phyloP scores from a whole-genome alignment of 345 rosid genomes.

The Salix purpurea region DNA sequence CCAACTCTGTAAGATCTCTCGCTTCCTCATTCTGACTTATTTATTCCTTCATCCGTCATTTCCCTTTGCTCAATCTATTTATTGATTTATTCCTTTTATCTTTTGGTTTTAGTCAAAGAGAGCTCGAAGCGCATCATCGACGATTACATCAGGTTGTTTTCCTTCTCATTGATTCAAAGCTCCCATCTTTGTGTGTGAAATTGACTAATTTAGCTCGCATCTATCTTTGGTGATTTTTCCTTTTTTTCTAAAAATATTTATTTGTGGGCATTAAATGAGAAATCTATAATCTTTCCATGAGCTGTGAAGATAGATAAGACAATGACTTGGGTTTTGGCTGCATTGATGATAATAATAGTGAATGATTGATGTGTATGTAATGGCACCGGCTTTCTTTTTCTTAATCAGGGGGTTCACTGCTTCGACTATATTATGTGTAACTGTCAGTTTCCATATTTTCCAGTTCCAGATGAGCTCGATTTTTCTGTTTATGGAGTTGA shows the following conservation, averaged over 20 bases:
- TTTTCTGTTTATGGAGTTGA: too few species aligned
- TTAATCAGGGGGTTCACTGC: not conserved
- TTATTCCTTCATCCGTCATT: not conserved
- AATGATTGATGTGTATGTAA: not conserved
- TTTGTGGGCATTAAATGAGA: not conserved
- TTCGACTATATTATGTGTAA: not conserved
- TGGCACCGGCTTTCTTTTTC: not conserved
- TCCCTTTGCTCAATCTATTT: not conserved
- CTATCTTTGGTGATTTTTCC: not conserved
- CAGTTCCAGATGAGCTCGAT: not conserved
- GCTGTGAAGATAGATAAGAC: not conserved
- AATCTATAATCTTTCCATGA: not conserved
- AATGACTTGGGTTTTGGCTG: not conserved
- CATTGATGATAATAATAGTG: not conserved
- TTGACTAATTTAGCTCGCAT: not conserved
- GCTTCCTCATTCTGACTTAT: not conserved
- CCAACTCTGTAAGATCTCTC: slow-evolving; percentile 38
- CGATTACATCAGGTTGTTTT: slow-evolving; percentile 20
- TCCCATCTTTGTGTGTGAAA: not conserved
- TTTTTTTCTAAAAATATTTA: not conserved
- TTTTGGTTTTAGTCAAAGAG: slow-evolving; percentile 38
- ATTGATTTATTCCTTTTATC: slow-evolving; percentile 4
- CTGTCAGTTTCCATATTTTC: not conserved
- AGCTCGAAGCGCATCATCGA: slow-evolving; percentile 30
- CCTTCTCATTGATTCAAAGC: not conserved